phyloP scores from a whole-genome alignment of 2,329 filamentous ascomycete genomes.

The Nannizziopsis arthrosporioides region DNA sequence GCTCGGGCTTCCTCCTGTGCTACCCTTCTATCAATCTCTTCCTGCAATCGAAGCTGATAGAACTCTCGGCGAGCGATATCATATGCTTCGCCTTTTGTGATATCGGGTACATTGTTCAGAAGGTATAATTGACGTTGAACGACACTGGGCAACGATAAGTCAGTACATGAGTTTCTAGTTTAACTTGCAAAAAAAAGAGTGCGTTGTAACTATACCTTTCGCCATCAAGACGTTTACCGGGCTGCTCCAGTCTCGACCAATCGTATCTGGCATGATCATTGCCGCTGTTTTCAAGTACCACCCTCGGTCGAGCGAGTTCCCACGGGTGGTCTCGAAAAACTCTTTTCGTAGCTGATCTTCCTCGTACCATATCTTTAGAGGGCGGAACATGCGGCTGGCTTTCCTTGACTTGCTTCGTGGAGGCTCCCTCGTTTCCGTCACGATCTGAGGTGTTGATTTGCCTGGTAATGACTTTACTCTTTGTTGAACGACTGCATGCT shows the following conservation, averaged over 20 bases:
- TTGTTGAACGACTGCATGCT: slow-evolving; percentile 33
- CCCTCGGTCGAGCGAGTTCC: slow-evolving; percentile 80
- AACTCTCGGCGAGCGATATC: slow-evolving; percentile 81
- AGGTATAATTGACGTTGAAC: slow-evolving; percentile 85
- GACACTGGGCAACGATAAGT: slow-evolving; percentile 48
- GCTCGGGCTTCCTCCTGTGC: slow-evolving; percentile 77
- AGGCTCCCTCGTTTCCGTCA: slow-evolving; percentile 28
- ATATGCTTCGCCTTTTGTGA: slow-evolving; percentile 61
- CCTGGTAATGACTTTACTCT: slow-evolving; percentile 19
- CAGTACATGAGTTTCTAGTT: background rate
- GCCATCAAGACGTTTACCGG: slow-evolving; percentile 64
- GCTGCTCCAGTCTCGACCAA: slow-evolving; percentile 69
- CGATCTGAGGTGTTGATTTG: slow-evolving; percentile 23
- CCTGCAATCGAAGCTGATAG: slow-evolving; percentile 67
- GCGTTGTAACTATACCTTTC: slow-evolving; percentile 53
- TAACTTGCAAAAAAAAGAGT: too few relatives aligned
- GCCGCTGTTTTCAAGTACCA: slow-evolving; percentile 76
- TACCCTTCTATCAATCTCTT: slow-evolving; percentile 72
- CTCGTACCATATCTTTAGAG: slow-evolving; percentile 63
- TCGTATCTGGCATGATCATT: slow-evolving; percentile 64
- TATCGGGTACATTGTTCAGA: slow-evolving; percentile 50
- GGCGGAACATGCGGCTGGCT: slow-evolving; percentile 67
- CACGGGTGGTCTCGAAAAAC: slow-evolving; percentile 90
- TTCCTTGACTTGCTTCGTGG: slow-evolving; percentile 43
- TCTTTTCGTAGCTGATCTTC: slow-evolving; percentile 70